Evolutionary conservation across 2,329 filamentous ascomycete genomes (phyloP), one percentile per base, ranked within the genome.

Genomic region (Fusarium xylarioides): DNA sequence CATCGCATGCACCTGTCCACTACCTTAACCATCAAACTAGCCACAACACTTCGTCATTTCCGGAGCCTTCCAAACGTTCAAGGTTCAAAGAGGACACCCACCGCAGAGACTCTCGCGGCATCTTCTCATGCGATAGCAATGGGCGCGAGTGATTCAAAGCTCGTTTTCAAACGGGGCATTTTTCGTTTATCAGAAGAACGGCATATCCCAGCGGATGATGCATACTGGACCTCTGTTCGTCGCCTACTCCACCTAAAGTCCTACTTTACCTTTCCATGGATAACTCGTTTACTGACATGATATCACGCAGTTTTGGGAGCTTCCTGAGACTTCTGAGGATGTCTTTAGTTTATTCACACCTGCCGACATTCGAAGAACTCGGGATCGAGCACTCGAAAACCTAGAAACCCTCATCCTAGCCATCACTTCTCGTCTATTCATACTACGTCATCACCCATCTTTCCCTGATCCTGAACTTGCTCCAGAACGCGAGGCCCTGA

Each of bases 111-210:
- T 40, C 50, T 55, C 57, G 59, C 61, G 56, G 42, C 55, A 67
- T 52, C 70, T 70, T 76, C 76, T 79, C 75, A 73, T 75, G 69
- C 75, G 71, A 67, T 76, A 79, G 74, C 73, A 47, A 99, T 99
- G 96, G 96, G 96, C 83, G 95, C 95, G 81, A 98, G 95, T 84
- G 95, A 98, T 86, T 98, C 95, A 79, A 98, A 98, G 89, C 91
- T 98, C 81, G 94, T 95, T 81, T 98, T 99, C 89, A 98, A 98
- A 85, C 94, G 97, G 85, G 95, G 95, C 84, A 97, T 98, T 85
- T 98, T 98, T 86, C 91, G 93, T 80, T 90, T 99, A 67, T 96
- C 95, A n/a, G 95, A 97, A 82, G 93, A 97, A 82, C 91, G 91
- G 75, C 88, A 93, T 81, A 98, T 98, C 80, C 88, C 94, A 68